Conservation (phyloP, 169 alveolate genomes). For the Eimeria necatrix region DNA sequence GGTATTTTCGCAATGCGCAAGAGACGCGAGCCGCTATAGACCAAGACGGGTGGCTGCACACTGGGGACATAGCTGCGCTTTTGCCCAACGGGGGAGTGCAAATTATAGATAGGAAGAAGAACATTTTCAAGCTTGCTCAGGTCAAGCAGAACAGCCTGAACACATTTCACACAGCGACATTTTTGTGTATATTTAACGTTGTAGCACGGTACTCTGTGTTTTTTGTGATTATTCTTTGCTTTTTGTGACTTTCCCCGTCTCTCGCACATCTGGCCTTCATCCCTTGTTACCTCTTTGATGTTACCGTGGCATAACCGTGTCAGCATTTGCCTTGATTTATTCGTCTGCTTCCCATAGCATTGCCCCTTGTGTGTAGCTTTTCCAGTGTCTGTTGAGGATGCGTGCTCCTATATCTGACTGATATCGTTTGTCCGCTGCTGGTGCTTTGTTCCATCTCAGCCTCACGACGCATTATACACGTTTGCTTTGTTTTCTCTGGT, state of each 20-base stretch:
- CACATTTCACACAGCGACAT: not conserved
- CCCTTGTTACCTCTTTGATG: not conserved
- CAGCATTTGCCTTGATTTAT: too few relatives aligned
- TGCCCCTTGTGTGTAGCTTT: not conserved
- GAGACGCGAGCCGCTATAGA: constrained; percentile 91
- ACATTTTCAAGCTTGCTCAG: constrained; percentile 97
- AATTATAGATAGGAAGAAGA: constrained; percentile 96
- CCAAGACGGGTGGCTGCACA: constrained; percentile 94
- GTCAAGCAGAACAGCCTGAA: not conserved
- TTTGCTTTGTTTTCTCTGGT: not conserved
- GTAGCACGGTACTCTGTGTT: not conserved
- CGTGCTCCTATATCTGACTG: too few relatives aligned
- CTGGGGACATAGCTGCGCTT: constrained; percentile 94
- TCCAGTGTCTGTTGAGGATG: not conserved
- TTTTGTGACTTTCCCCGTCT: not conserved
- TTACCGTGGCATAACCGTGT: too few relatives aligned
- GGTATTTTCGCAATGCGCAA: constrained; percentile 84
- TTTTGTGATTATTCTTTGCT: not conserved
- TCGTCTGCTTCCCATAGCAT: not conserved
- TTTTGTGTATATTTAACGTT: not conserved
- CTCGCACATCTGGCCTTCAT: not conserved
- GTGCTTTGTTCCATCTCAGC: not conserved
- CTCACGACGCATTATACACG: not conserved
- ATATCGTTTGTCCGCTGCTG: too few relatives aligned
- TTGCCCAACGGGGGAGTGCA: constrained; percentile 85